These are phyloP conservation scores for Telopea speciosissima DNA, from an alignment of 177 flowering plant species.

Conservation along the genomic window DNA sequence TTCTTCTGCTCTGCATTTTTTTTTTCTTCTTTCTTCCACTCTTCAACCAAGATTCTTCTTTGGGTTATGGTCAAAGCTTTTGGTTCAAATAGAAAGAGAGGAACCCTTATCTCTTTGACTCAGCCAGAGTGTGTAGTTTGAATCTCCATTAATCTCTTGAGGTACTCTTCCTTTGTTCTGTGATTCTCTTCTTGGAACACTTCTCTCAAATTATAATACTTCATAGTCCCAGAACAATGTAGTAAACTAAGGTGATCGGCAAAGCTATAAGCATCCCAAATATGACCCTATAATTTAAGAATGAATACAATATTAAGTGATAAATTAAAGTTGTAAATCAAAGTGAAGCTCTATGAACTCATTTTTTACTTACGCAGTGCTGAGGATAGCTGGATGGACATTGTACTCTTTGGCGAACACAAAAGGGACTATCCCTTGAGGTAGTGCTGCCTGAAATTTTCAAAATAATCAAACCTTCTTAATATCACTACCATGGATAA, in stretches of 20 bases:
- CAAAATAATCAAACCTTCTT: too few species aligned
- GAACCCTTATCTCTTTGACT: too few species aligned
- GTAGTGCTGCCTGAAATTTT: neutral
- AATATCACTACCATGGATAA: too few species aligned
- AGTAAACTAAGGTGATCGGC: neutral
- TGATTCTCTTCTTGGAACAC: too few species aligned
- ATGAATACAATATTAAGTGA: neutral
- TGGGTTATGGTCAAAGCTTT: too few species aligned
- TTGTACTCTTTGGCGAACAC: neutral
- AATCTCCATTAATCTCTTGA: too few species aligned
- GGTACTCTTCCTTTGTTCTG: too few species aligned
- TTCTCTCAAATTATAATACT: neutral
- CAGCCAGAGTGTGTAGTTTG: too few species aligned
- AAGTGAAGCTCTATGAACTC: neutral
- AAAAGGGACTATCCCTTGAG: neutral
- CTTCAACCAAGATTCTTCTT: too few species aligned
- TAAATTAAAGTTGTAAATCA: neutral
- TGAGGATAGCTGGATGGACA: neutral
- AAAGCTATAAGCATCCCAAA: neutral
- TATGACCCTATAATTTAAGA: neutral
- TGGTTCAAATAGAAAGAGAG: too few species aligned
- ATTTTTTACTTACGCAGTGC: neutral
- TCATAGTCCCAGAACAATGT: neutral
- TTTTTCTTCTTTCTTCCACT: too few species aligned
- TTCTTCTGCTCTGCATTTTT: too few species aligned